These are phyloP conservation scores for Tremella mesenterica DNA, from an alignment of 768 basidiomycete genomes.

Conservation along the genomic window DNA sequence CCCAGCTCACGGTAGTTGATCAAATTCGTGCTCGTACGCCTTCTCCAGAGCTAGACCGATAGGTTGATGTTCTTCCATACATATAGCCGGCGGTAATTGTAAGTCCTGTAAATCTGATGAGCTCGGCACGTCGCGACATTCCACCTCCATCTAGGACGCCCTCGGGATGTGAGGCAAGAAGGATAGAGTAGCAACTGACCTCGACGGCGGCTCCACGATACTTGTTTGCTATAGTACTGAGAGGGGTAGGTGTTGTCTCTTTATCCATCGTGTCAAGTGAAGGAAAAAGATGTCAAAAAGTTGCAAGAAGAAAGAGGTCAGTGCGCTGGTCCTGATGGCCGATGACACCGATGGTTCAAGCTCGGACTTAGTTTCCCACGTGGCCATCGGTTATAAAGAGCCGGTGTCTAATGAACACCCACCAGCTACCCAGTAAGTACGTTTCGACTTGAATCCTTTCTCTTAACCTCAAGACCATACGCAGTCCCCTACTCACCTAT, in stretches of 20 bases:
- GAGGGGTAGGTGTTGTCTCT: constrained; percentile 33
- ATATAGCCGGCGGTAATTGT: constrained; percentile 68
- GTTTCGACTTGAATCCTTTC: constrained; percentile 2
- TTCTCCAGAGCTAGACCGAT: constrained; percentile 70
- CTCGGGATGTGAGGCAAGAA: no score
- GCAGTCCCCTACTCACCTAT: not conserved
- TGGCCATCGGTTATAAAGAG: no score
- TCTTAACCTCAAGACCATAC: not conserved
- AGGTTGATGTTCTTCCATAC: constrained; percentile 61
- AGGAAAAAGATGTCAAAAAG: no score
- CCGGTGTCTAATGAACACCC: no score
- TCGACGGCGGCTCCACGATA: constrained; percentile 88
- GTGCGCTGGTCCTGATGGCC: no score
- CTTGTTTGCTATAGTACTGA: constrained; percentile 45
- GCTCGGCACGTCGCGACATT: not conserved
- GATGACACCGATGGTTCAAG: no score
- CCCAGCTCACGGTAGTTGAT: constrained; percentile 69
- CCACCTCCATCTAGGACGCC: not conserved
- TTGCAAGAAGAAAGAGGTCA: no score
- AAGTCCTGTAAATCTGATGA: constrained; percentile 32
- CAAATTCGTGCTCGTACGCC: constrained; percentile 90
- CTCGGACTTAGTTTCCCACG: no score
- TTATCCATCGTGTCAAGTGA: constrained; percentile 18
- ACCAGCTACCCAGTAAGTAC: not conserved
- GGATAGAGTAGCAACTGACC: constrained; percentile 53